Evolutionary conservation across 805 yeast species (phyloP).

Genomic region (Blastobotrys terrestris): DNA sequence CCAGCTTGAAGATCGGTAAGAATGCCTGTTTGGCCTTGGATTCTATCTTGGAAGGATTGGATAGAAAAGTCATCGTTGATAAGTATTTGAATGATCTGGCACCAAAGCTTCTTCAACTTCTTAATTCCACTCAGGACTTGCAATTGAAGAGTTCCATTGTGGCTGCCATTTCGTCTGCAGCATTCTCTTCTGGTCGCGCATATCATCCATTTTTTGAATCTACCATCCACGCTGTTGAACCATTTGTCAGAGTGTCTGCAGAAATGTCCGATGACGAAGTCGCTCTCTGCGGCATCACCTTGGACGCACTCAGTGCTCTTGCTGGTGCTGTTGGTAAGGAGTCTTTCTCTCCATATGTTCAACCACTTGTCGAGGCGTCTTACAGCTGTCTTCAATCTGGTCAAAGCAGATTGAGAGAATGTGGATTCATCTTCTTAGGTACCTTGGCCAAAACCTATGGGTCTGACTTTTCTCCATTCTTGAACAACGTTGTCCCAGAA

Average conservation of each 20-base stretch:
- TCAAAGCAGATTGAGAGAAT: conserved; percentile 82
- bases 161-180: conserved; percentile 95
- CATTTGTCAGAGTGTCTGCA: conserved; percentile 50
- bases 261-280: conserved; percentile 84
- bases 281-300: conserved; percentile 84
- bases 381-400: conserved; percentile 70
- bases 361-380: conserved; percentile 84
- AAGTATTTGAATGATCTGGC: conserved; percentile 81
- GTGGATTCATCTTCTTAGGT: conserved; percentile 89
- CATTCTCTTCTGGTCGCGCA: conserved; percentile 86
- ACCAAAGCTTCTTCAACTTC: conserved; percentile 81
- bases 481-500: conserved; percentile 76
- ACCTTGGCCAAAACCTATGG: conserved; percentile 95
- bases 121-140: conserved; percentile 59
- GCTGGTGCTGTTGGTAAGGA: conserved; percentile 95
- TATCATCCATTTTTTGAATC: conserved; percentile 81
- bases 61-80: conserved; percentile 71
- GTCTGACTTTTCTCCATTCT: conserved; percentile 78
- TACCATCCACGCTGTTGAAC: conserved; percentile 75
- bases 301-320: conserved; percentile 90
- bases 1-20: conserved; percentile 76
- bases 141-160: conserved; percentile 57
- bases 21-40: conserved; percentile 89
- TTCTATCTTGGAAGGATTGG: conserved; percentile 85
- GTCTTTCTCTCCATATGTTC: conserved; percentile 77